A percentile compares a stretch with the other conserved stretches of the same genome.
Evolutionary conservation across 441 rosid genomes (phyloP).

Genomic region (Corymbia calophylla): DNA sequence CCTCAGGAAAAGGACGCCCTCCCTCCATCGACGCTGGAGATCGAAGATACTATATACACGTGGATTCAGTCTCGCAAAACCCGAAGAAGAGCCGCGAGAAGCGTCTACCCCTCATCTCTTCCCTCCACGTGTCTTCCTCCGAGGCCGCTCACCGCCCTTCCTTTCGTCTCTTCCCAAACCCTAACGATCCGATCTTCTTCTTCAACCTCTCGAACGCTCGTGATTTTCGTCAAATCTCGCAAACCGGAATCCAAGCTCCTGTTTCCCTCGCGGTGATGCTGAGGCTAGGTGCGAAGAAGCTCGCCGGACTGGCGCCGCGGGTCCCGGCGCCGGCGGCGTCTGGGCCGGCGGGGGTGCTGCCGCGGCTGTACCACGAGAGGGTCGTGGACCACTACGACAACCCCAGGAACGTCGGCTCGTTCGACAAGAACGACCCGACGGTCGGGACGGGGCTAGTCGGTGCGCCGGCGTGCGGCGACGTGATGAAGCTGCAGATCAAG

Average conservation of each 20-base stretch:
- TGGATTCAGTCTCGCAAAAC: background rate
- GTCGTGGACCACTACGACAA: conserved; percentile 91
- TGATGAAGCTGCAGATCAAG: conserved; percentile 94
- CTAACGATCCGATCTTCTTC: background rate
- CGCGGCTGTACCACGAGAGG: conserved; percentile 73
- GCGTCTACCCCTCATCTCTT: background rate
- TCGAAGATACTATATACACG: background rate
- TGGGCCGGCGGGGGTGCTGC: conserved; percentile 11
- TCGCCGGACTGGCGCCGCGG: conserved; percentile 31
- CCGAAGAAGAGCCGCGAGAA: background rate
- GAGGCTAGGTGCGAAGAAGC: conserved; percentile 28
- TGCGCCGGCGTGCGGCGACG: conserved; percentile 96
- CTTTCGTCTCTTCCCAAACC: background rate
- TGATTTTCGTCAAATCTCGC: background rate
- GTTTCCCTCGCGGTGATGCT: conserved; percentile 19
- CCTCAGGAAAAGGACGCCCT: background rate
- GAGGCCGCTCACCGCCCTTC: background rate
- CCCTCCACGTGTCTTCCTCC: conserved; percentile 33
- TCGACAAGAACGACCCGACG: conserved; percentile 75
- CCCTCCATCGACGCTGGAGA: background rate
- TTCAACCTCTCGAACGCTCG: background rate
- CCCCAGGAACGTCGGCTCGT: conserved; percentile 86
- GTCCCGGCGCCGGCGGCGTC: conserved; percentile 8
- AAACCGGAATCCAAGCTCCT: background rate
- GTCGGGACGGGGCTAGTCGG: conserved; percentile 94